These are phyloP conservation scores for Metschnikowia similis DNA, from an alignment of 805 yeast genomes.

Conservation along the genomic window DNA sequence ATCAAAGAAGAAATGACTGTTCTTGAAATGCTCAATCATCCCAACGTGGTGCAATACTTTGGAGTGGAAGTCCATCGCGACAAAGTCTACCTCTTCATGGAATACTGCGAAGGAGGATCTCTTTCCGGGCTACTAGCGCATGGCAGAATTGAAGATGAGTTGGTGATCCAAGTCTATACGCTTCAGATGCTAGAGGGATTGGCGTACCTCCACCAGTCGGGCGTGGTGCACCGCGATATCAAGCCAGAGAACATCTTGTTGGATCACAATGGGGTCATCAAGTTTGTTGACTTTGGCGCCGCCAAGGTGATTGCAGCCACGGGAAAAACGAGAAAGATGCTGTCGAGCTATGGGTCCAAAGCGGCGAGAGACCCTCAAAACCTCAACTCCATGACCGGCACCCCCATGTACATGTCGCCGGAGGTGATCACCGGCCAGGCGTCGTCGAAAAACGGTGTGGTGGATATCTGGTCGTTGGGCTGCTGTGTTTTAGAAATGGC, in stretches of 20 bases:
- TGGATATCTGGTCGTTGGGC: conserved; percentile 95
- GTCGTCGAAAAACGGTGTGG: conserved; percentile 57
- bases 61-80: conserved; percentile 98
- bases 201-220: conserved; percentile 89
- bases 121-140: conserved; percentile 79
- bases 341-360: conserved; percentile 2
- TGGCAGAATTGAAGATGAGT: conserved; percentile 93
- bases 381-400: conserved; percentile 67
- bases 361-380: conserved; percentile 20
- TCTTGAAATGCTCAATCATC: conserved; percentile 89
- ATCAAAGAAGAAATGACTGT: conserved; percentile 97
- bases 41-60: conserved; percentile 91
- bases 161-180: conserved; percentile 85
- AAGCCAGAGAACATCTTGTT: conserved; percentile 91
- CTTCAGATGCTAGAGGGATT: conserved; percentile 92
- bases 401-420: conserved; percentile 99
- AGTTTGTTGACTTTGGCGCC: conserved; percentile 96
- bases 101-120: conserved; percentile 94
- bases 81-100: conserved; percentile 94
- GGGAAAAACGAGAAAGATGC: conserved; percentile 36
- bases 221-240: conserved; percentile 94
- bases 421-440: conserved; percentile 83
- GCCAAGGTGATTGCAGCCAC: conserved; percentile 82
- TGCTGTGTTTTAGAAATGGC: conserved; percentile 96
- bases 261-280: conserved; percentile 89